These are phyloP conservation scores for Dalbergia oliveri DNA, from an alignment of 306 rosid species.

Conservation along the genomic window DNA sequence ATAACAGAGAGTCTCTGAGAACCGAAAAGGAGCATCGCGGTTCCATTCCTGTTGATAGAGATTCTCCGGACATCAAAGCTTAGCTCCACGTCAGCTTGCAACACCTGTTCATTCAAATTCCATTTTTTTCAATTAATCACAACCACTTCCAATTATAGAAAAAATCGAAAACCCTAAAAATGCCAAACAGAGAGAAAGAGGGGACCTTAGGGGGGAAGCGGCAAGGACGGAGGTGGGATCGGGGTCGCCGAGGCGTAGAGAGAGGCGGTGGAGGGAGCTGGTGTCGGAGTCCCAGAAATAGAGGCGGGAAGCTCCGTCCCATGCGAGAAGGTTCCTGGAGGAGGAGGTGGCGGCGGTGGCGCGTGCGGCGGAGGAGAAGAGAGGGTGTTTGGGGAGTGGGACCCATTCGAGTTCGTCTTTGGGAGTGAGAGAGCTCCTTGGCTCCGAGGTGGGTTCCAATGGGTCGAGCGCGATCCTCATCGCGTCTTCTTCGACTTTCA, in stretches of 20 bases:
- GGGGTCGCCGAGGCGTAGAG: slow-evolving; percentile 91
- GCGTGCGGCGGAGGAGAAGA: slow-evolving; percentile 59
- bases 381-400: slow-evolving; percentile 76
- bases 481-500: not conserved
- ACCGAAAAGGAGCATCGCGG: slow-evolving; percentile 78
- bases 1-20: slow-evolving; percentile 69
- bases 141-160: not conserved
- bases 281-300: slow-evolving; percentile 80
- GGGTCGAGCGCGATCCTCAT: slow-evolving; percentile 58
- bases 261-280: slow-evolving; percentile 72
- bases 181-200: not conserved
- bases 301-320: slow-evolving; percentile 88
- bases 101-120: slow-evolving; percentile 57
- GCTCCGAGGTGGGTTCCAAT: slow-evolving; percentile 56
- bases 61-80: slow-evolving; percentile 67
- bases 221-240: slow-evolving; percentile 80
- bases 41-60: slow-evolving; percentile 78
- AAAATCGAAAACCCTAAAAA: slow-evolving; percentile 20
- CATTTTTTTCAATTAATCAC: not conserved
- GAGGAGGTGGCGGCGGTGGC: not conserved
- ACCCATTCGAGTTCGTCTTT: slow-evolving; percentile 82
- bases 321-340: slow-evolving; percentile 68
- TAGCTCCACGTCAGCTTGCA: slow-evolving; percentile 70
- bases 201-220: slow-evolving; percentile 83
- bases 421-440: slow-evolving; percentile 62